Evolutionary conservation across 352 stramenopile species (phyloP).

Genomic region (Phytophthora podocarpi): DNA sequence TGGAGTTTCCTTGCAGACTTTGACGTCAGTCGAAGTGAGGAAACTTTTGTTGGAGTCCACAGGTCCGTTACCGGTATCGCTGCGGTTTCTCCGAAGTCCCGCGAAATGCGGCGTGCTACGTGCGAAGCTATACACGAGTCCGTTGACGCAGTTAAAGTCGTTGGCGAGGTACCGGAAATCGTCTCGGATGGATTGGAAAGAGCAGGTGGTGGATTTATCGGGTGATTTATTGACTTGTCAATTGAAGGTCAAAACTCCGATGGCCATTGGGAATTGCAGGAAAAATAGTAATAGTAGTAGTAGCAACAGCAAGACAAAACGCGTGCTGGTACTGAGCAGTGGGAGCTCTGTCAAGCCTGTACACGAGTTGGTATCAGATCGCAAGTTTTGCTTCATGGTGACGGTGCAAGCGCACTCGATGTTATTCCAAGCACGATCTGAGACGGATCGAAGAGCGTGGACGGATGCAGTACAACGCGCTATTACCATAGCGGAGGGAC

Average conservation of each 20-base stretch:
- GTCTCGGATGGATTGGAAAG: constrained; percentile 46
- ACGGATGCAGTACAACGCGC: constrained; percentile 66
- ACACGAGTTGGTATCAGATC: constrained; percentile 64
- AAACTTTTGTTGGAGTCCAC: constrained; percentile 47
- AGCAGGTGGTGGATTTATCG: constrained; percentile 69
- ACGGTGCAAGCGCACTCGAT: constrained; percentile 62
- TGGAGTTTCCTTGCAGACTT: constrained; percentile 63
- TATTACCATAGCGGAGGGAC: constrained; percentile 72
- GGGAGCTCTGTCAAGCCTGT: constrained; percentile 65
- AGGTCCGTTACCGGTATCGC: constrained; percentile 36
- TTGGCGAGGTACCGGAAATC: constrained; percentile 56
- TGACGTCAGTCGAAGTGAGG: constrained; percentile 47
- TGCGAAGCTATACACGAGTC: constrained; percentile 56
- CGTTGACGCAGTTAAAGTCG: constrained; percentile 63
- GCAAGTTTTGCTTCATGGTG: constrained; percentile 74
- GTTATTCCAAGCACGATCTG: constrained; percentile 63
- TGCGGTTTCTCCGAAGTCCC: constrained; percentile 59
- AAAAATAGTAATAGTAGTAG: constrained; percentile 16
- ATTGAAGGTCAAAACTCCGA: constrained; percentile 27
- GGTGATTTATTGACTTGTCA: constrained; percentile 66
- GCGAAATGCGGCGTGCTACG: constrained; percentile 53
- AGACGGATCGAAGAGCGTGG: constrained; percentile 60
- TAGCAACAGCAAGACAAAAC: constrained; percentile 32
- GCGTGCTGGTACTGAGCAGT: constrained; percentile 49
- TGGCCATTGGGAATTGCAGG: constrained; percentile 14